Percentiles rank a stretch among this genome's conserved stretches.
phyloP scores from a whole-genome alignment of 306 rosid species.

The Quercus gilva region DNA sequence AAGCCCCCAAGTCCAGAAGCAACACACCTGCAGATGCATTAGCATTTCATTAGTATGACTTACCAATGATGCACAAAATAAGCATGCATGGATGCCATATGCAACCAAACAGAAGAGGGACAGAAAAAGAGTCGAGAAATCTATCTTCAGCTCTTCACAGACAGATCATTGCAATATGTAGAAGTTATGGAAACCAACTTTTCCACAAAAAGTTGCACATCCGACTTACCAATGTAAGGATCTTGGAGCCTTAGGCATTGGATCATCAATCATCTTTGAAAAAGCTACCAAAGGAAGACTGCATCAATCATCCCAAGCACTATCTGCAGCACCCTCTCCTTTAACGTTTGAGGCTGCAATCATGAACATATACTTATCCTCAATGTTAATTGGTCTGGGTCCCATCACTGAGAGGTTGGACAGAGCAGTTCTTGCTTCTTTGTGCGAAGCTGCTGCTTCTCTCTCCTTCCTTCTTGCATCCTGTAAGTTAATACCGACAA shows the following conservation, averaged over 20 bases:
- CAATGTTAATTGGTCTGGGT: constrained; percentile 56
- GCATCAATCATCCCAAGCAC: constrained; percentile 82
- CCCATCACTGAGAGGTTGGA: constrained; percentile 51
- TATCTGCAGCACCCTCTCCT: constrained; percentile 74
- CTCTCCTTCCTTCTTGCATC: constrained; percentile 88
- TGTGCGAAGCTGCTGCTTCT: constrained; percentile 81
- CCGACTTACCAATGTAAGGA: constrained; percentile 21
- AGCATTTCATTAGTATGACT: constrained; percentile 17
- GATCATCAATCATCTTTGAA: constrained; percentile 16
- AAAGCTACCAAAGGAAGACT: constrained; percentile 11
- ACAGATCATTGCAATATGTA: neutral
- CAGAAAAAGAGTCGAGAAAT: neutral
- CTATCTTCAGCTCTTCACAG: neutral
- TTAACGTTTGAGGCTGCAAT: constrained; percentile 43
- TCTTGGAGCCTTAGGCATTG: constrained; percentile 27
- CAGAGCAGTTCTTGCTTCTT: constrained; percentile 60
- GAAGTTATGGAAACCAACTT: neutral
- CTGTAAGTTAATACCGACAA: constrained; percentile 35
- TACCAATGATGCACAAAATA: constrained; percentile 13
- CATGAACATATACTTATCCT: constrained; percentile 84
- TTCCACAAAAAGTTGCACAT: neutral
- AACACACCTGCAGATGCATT: constrained; percentile 30
- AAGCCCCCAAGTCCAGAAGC: constrained; percentile 29
- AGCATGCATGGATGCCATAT: constrained; percentile 4
- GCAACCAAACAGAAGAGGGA: neutral